These are phyloP conservation scores for Blastocystis sp. DNA, from an alignment of 352 stramenopile species.

Conservation along the genomic window DNA sequence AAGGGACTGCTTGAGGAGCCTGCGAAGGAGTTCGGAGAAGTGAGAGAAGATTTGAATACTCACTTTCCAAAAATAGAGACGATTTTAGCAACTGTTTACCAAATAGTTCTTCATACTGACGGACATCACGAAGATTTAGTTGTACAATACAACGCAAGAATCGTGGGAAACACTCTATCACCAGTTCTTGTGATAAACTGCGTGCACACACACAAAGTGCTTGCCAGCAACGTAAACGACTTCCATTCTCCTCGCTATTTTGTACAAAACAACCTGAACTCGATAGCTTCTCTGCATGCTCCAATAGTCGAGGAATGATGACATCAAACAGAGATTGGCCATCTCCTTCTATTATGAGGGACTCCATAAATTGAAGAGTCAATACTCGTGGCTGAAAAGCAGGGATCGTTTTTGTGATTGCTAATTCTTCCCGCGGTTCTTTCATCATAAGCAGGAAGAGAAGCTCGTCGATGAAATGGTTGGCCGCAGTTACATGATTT, in stretches of 20 bases:
- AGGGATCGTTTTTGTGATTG: background rate
- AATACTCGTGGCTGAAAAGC: background rate
- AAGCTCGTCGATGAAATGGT: background rate
- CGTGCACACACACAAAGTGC: background rate
- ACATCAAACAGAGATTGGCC: background rate
- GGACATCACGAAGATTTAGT: background rate
- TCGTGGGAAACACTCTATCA: background rate
- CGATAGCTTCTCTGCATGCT: background rate
- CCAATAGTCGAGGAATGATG: background rate
- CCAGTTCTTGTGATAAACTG: background rate
- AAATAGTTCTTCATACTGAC: slow-evolving; percentile 14
- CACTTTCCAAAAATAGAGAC: background rate
- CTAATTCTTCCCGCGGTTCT: slow-evolving; percentile 23
- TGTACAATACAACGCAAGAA: background rate
- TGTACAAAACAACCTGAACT: background rate
- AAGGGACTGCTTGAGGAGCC: background rate
- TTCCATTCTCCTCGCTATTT: slow-evolving; percentile 50
- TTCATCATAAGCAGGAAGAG: background rate
- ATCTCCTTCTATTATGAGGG: background rate
- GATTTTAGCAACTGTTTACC: background rate
- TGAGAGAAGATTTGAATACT: background rate
- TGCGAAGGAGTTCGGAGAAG: background rate
- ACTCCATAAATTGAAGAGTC: background rate
- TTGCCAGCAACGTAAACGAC: slow-evolving; percentile 18
- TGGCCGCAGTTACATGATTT: background rate